A percentile compares a stretch with the other conserved stretches of the same genome.
Evolutionary conservation across 2,329 filamentous ascomycete genomes (phyloP).

Genomic region (Aspergillus novoparasiticus): DNA sequence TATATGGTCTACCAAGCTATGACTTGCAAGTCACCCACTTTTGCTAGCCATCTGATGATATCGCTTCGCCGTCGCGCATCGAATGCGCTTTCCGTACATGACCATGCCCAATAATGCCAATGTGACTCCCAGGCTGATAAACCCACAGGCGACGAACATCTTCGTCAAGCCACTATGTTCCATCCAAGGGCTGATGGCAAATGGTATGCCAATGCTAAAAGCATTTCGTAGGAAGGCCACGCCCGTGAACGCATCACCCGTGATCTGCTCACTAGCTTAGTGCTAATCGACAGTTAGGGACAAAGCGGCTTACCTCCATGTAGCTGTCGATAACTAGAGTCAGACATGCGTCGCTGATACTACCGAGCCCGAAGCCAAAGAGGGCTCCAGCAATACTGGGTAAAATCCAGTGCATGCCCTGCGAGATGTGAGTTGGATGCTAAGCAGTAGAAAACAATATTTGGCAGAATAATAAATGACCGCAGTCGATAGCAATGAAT

Average conservation of each 20-base stretch:
- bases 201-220: constrained; percentile 34
- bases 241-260: constrained; percentile 29
- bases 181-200: constrained; percentile 35
- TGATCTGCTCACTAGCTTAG: constrained; percentile 9
- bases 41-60: constrained; percentile 10
- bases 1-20: too few relatives aligned
- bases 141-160: constrained; percentile 31
- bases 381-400: constrained; percentile 41
- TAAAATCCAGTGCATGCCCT: constrained; percentile 50
- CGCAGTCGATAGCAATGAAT: background rate
- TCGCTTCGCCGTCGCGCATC: constrained; percentile 1
- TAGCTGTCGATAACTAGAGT: constrained; percentile 44
- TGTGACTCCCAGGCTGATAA: constrained; percentile 26
- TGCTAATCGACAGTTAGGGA: background rate
- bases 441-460: fast-evolving
- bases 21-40: background rate
- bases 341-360: constrained; percentile 41
- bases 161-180: constrained; percentile 24
- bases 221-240: constrained; percentile 37
- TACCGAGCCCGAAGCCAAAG: constrained; percentile 44
- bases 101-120: constrained; percentile 24
- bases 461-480: background rate
- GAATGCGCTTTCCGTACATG: constrained; percentile 24
- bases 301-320: constrained; percentile 30
- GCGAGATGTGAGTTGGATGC: background rate